A percentile compares a stretch with the other conserved stretches of the same genome.
Evolutionary conservation across 148 eudicot genomes (phyloP).

Genomic region (Rhododendron griersonianum): DNA sequence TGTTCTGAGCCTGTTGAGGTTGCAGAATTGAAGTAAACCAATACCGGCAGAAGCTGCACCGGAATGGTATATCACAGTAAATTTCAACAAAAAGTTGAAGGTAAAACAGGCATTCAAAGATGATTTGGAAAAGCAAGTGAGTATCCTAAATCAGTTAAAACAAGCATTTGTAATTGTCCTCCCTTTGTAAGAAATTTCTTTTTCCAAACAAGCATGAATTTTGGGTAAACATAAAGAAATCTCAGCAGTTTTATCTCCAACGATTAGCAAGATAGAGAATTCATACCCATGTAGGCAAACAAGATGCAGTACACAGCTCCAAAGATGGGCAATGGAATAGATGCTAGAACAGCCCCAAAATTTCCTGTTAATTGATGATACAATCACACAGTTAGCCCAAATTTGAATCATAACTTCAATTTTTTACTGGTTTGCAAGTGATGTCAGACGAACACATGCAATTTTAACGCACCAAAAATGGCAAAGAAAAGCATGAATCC

Average conservation of each 20-base stretch:
- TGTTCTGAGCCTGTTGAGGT: conserved; percentile 1
- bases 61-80: not conserved
- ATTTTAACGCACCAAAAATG: conserved; percentile 47
- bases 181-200: too few species aligned
- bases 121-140: too few species aligned
- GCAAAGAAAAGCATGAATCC: conserved; percentile 85
- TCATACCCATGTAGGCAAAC: too few species aligned
- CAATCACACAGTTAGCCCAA: not conserved
- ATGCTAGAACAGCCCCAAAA: too few species aligned
- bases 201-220: not conserved
- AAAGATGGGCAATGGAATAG: too few species aligned
- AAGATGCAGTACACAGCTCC: too few species aligned
- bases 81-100: not conserved
- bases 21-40: conserved; percentile 80
- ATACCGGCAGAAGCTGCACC: conserved; percentile 72
- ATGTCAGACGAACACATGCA: conserved; percentile 7
- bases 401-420: not conserved
- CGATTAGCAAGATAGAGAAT: too few species aligned
- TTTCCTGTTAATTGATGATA: too few species aligned
- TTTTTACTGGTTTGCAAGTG: not conserved
- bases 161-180: too few species aligned
- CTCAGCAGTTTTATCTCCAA: too few species aligned
- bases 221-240: not conserved
- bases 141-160: too few species aligned
- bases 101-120: too few species aligned